These are phyloP conservation scores for Populus euphratica DNA, from an alignment of 345 rosid species.

Conservation along the genomic window DNA sequence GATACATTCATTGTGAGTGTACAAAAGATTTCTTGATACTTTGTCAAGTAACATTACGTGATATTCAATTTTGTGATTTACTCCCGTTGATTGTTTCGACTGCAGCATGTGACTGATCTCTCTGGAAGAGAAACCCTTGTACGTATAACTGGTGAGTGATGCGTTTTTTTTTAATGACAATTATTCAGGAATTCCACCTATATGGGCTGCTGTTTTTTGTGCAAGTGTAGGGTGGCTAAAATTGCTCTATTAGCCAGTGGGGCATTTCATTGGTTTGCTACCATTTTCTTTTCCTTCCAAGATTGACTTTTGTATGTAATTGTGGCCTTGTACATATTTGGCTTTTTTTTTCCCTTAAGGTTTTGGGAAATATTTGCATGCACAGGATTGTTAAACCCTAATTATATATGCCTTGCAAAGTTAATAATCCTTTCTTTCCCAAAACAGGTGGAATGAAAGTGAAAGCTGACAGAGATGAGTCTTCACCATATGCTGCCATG, in stretches of 20 bases:
- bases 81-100: not conserved
- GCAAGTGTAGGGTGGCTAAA: not conserved
- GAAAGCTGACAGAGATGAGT: constrained; percentile 87
- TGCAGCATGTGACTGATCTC: constrained; percentile 85
- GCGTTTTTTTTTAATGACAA: not conserved
- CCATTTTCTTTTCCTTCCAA: too few species aligned
- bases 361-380: not conserved
- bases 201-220: not conserved
- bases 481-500: constrained; percentile 89
- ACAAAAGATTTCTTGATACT: not conserved
- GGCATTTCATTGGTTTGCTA: too few species aligned
- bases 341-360: not conserved
- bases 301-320: not conserved
- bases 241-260: not conserved
- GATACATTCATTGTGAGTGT: constrained; percentile 65
- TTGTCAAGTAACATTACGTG: not conserved
- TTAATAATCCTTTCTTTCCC: not conserved
- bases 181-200: not conserved
- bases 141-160: constrained; percentile 67
- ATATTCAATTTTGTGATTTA: not conserved
- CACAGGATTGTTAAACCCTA: not conserved
- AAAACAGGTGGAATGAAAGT: constrained; percentile 95
- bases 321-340: not conserved
- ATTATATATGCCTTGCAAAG: too few species aligned
- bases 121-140: constrained; percentile 92